Percentiles rank a stretch among this genome's conserved stretches.
Conservation (phyloP, 768 basidiomycete species). For the Omphalotus guepiniiformis region DNA sequence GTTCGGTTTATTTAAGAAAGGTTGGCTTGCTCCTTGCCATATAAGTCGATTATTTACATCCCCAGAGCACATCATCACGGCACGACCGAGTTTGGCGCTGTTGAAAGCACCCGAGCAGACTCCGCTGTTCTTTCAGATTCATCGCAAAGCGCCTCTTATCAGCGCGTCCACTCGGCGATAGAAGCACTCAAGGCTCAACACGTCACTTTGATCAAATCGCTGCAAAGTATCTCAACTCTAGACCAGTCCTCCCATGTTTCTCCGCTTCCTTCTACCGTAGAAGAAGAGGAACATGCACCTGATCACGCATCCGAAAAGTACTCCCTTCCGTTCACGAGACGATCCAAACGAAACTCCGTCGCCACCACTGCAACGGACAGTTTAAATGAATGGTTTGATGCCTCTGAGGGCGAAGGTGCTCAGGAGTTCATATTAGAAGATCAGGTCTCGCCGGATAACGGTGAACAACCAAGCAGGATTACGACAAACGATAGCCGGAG, state of each 20-base stretch:
- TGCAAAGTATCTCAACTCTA: constrained; percentile 30
- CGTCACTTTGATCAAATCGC: constrained; percentile 40
- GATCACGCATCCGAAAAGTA: constrained; percentile 13
- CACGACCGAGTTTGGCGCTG: not conserved
- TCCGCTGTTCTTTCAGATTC: constrained; percentile 9
- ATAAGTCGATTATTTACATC: not conserved
- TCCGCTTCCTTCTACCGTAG: constrained; percentile 42
- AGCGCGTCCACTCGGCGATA: constrained; percentile 36
- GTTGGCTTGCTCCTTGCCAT: constrained; percentile 28
- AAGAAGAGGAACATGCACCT: constrained; percentile 38
- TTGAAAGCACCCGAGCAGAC: constrained; percentile 11
- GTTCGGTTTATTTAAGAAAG: constrained; percentile 62
- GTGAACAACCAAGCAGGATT: constrained; percentile 34
- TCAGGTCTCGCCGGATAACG: constrained; percentile 34
- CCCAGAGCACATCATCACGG: not conserved
- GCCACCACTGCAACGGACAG: constrained; percentile 48
- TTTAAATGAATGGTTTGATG: constrained; percentile 73
- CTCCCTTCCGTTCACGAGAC: constrained; percentile 27
- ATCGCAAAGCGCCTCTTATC: not conserved
- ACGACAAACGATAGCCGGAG: constrained; percentile 36
- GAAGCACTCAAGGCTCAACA: constrained; percentile 60
- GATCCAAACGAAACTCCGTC: constrained; percentile 42
- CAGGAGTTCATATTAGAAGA: constrained; percentile 67
- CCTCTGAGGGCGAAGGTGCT: constrained; percentile 53
- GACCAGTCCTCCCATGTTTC: constrained; percentile 24